phyloP scores from a whole-genome alignment of 257 asterid genomes.

The Misopates orontium region DNA sequence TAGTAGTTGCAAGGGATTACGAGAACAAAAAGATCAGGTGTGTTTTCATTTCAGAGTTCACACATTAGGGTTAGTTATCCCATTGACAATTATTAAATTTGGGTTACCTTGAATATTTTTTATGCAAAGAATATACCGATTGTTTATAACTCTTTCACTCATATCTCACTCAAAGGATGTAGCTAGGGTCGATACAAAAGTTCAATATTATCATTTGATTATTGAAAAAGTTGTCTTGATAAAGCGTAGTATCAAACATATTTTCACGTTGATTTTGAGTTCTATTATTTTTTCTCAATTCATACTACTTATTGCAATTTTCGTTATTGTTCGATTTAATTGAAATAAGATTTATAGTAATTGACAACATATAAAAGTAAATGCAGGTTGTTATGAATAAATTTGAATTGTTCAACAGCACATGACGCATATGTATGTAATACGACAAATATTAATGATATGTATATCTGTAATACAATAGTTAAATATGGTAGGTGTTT shows the following conservation, averaged over 20 bases:
- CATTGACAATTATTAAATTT: conserved; percentile 16
- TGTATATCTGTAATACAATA: conserved; percentile 16
- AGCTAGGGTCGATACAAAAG: background rate
- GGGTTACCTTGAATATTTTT: conserved; percentile 1
- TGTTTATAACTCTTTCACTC: background rate
- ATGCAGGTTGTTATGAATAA: conserved; percentile 4
- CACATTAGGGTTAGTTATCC: conserved; percentile 35
- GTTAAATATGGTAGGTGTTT: background rate
- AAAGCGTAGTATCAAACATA: background rate
- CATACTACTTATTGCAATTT: background rate
- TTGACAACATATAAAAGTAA: background rate
- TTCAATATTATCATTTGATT: background rate
- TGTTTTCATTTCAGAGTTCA: conserved; percentile 21
- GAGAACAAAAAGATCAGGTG: conserved; percentile 36
- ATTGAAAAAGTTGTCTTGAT: background rate
- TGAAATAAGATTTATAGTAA: background rate
- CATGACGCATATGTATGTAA: background rate
- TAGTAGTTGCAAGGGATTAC: background rate
- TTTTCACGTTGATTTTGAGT: background rate
- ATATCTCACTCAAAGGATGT: background rate
- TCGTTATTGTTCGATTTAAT: background rate
- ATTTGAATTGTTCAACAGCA: background rate
- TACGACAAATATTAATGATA: conserved; percentile 11
- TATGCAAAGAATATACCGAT: conserved; percentile 13
- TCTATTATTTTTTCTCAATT: background rate